A percentile compares a stretch with the other conserved stretches of the same genome.
These are phyloP conservation scores for Stramenopiles sp. DNA, from an alignment of 352 stramenopile genomes.

Conservation along the genomic window DNA sequence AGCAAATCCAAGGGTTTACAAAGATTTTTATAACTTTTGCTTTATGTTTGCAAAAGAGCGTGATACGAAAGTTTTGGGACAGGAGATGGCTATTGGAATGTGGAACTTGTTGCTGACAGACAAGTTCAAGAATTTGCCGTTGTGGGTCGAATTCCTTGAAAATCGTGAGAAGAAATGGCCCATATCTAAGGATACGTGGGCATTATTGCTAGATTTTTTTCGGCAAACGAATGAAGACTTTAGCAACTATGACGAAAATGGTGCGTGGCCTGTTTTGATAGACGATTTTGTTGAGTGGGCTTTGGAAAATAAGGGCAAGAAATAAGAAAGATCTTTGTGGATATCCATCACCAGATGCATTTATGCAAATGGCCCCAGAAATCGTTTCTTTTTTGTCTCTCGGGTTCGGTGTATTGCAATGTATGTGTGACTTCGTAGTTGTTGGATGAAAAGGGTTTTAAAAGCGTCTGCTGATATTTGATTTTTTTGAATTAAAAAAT, in stretches of 20 bases:
- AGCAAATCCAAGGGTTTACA: constrained; percentile 36
- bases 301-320: no score
- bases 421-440: no score
- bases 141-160: constrained; percentile 50
- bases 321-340: no score
- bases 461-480: no score
- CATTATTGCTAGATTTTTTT: constrained; percentile 57
- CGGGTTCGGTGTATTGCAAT: no score
- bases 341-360: no score
- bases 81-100: constrained; percentile 57
- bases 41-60: constrained; percentile 62
- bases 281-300: no score
- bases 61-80: constrained; percentile 54
- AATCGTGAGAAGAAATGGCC: constrained; percentile 49
- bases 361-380: no score
- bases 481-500: no score
- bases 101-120: constrained; percentile 48
- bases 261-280: constrained; percentile 62
- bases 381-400: no score
- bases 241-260: constrained; percentile 60
- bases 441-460: no score
- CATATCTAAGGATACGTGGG: constrained; percentile 58
- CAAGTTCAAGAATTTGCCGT: constrained; percentile 39
- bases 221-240: constrained; percentile 49
- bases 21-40: constrained; percentile 60